Evolutionary conservation across 2,329 filamentous ascomycete genomes (phyloP), one percentile per base, ranked within the genome.

Genomic region (Botrytis fabae): DNA sequence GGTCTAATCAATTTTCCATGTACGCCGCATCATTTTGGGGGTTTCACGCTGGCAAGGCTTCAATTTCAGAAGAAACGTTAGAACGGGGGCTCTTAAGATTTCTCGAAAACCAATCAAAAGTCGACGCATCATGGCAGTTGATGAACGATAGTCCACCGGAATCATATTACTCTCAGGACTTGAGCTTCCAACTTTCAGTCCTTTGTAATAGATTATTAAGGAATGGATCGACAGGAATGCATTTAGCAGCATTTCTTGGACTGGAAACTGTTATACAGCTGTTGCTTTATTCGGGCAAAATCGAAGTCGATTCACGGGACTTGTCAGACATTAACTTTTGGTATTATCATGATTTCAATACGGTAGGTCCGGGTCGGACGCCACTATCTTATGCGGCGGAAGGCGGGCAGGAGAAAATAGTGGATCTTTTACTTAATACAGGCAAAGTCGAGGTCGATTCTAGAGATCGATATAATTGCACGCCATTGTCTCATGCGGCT

Each of bases 221-320:
- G n/a, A n/a, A n/a, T n/a, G n/a, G n/a, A n/a, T n/a, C n/a, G 16
- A 51, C 62, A n/a, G 70, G 8, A 32, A 25, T 72, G 35, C 70
- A 72, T 40, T 5, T 68, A 46, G 18, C 51, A 72, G 51, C 46
- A 66, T 61, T 60, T 6, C 51, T 72, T 68, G 62, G 70, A 25
- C n/a, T n/a, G 0, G 48, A 72, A 2, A 59, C n/a, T n/a, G 35
- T 51, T 5, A 28, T 68, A 25, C 7, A 60, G 28, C 14, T 44
- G 1, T 28, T 72, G 20, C 63, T 66, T 22, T 4, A 38, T 66
- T 48, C 22, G 10, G 46, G 22, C 0, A 40, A 69, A 20, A 2
- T 57, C 1, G 25, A 20, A 20, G 7, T 28, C 9, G 57, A 62
- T 60, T 4, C 6, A n/a, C n/a, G n/a, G n/a, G n/a, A n/a, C n/a